phyloP scores from a whole-genome alignment of 2,329 filamentous ascomycete species.

The Ceratocystiopsis brevicomis region DNA sequence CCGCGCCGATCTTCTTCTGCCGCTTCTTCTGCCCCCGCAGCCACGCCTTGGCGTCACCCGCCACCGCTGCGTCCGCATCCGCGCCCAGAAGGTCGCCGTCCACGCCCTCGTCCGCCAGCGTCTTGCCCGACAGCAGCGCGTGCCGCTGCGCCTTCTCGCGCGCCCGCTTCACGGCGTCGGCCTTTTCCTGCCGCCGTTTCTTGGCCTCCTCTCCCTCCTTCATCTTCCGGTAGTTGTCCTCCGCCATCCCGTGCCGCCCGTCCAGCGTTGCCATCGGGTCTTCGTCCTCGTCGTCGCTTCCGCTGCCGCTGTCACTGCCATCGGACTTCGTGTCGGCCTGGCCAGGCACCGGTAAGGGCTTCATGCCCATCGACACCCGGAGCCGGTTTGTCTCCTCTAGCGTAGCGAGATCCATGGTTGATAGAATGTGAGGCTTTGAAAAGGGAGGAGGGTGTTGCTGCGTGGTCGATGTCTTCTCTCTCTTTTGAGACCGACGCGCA shows the following conservation, averaged over 20 bases:
- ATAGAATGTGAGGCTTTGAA: background rate
- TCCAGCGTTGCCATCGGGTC: conserved; percentile 71
- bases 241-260: conserved; percentile 51
- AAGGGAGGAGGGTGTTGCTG: too few relatives aligned
- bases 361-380: conserved; percentile 72
- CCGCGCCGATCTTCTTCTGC: conserved; percentile 76
- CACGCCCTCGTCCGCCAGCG: conserved; percentile 57
- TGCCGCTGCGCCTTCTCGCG: conserved; percentile 66
- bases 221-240: conserved; percentile 50
- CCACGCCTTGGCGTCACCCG: conserved; percentile 70
- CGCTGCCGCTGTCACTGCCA: conserved; percentile 4
- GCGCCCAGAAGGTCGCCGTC: conserved; percentile 34
- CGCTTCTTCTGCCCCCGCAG: conserved; percentile 78
- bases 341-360: conserved; percentile 71
- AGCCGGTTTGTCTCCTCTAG: conserved; percentile 92
- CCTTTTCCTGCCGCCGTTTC: conserved; percentile 58
- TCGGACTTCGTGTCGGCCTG: conserved; percentile 14
- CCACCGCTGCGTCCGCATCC: conserved; percentile 11
- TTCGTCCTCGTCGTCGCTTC: conserved; percentile 36
- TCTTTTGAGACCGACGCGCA: background rate
- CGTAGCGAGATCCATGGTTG: conserved; percentile 44
- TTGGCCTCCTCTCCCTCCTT: conserved; percentile 59
- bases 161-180: conserved; percentile 70
- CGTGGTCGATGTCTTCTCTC: too few relatives aligned
- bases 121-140: conserved; percentile 59